A percentile compares a stretch with the other conserved stretches of the same genome.
phyloP scores from a whole-genome alignment of 768 basidiomycete genomes.

The Hericium coralloides region DNA sequence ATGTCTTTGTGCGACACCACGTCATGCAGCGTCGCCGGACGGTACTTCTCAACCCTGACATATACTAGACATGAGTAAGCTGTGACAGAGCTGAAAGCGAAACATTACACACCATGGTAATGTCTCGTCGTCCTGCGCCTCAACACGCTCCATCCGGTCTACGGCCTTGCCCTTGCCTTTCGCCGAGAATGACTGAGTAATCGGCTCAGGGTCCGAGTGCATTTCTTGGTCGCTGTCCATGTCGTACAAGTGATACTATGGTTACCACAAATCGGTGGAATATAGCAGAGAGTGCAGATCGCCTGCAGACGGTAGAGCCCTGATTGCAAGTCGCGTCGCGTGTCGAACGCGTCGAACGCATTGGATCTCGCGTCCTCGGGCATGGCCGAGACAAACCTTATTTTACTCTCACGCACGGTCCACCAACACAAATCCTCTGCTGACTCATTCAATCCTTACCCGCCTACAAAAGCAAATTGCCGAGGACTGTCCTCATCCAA shows the following conservation, averaged over 20 bases:
- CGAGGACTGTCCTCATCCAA: slow-evolving; percentile 17
- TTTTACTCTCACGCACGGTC: slow-evolving; percentile 31
- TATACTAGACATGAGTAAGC: slow-evolving; percentile 2
- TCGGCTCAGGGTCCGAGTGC: slow-evolving; percentile 39
- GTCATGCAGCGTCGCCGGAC: slow-evolving; percentile 84
- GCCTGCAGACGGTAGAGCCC: background rate
- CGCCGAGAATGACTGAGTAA: slow-evolving; percentile 16
- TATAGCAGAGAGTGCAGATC: background rate
- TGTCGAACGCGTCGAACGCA: slow-evolving; percentile 4
- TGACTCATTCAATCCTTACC: slow-evolving; percentile 21
- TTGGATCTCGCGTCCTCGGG: background rate
- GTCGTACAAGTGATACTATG: background rate
- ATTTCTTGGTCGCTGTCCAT: slow-evolving; percentile 58
- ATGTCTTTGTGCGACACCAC: slow-evolving; percentile 97
- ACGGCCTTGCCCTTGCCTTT: slow-evolving; percentile 71
- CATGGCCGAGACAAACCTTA: slow-evolving; percentile 17
- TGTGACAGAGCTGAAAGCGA: background rate
- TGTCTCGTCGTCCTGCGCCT: slow-evolving; percentile 44
- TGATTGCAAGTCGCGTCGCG: background rate
- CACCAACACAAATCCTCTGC: slow-evolving; percentile 26
- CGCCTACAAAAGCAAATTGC: slow-evolving; percentile 3
- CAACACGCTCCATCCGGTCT: slow-evolving; percentile 26
- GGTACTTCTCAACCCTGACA: slow-evolving; percentile 89
- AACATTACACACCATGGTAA: slow-evolving; percentile 67
- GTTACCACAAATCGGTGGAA: background rate